These are phyloP conservation scores for Gaultheria prostrata DNA, from an alignment of 148 eudicot genomes.

Conservation along the genomic window DNA sequence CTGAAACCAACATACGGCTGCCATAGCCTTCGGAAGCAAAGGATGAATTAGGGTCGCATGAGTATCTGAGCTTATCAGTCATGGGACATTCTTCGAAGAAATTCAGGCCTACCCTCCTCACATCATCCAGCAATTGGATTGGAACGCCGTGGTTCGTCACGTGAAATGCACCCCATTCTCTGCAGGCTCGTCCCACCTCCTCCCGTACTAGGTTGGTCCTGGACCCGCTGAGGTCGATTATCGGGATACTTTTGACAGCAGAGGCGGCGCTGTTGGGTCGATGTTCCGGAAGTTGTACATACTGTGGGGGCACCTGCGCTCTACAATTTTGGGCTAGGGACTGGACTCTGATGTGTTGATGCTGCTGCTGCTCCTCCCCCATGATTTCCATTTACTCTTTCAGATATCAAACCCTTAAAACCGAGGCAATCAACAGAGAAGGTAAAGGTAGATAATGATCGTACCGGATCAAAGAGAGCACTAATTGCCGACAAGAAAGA, in stretches of 20 bases:
- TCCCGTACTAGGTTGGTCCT: constrained; percentile 17
- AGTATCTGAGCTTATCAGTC: constrained; percentile 50
- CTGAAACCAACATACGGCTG: constrained; percentile 67
- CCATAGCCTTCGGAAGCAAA: constrained; percentile 88
- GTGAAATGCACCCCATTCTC: constrained; percentile 86
- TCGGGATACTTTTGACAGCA: constrained; percentile 31
- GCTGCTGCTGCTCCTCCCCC: neutral
- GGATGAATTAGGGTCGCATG: constrained; percentile 36
- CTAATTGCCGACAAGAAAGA: neutral
- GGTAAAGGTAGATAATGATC: neutral
- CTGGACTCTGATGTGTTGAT: constrained; percentile 32
- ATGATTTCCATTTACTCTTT: constrained; percentile 13
- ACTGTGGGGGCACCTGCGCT: constrained; percentile 35
- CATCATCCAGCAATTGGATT: constrained; percentile 37
- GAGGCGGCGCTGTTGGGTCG: constrained; percentile 28
- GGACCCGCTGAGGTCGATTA: constrained; percentile 45
- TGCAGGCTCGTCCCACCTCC: constrained; percentile 46
- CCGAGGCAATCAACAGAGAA: neutral
- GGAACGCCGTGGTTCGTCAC: constrained; percentile 67
- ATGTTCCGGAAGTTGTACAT: constrained; percentile 52
- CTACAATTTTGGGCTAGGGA: constrained; percentile 27
- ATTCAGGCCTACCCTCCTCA: constrained; percentile 46
- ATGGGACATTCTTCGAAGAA: constrained; percentile 58
- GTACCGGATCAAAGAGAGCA: neutral
- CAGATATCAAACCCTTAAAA: neutral